phyloP scores from a whole-genome alignment of 2,329 filamentous ascomycete genomes.

The Pseudocercospora vitis region DNA sequence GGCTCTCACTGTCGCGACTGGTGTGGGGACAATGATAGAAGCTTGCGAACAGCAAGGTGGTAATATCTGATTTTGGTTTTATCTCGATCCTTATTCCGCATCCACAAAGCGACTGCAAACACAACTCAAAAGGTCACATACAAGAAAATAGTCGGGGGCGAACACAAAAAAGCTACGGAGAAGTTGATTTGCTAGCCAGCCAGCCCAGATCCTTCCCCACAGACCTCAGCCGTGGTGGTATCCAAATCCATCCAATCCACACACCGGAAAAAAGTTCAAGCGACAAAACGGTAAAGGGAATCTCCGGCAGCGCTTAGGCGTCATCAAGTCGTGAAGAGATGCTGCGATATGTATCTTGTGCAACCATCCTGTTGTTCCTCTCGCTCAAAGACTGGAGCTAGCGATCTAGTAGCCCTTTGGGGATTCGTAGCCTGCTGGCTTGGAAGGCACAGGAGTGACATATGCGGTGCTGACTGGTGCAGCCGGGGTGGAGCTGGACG shows the following conservation, averaged over 20 bases:
- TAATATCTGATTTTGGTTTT: background rate
- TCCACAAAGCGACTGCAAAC: background rate
- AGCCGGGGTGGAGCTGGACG: slow-evolving; percentile 7
- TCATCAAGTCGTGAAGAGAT: slow-evolving; percentile 23
- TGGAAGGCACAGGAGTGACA: slow-evolving; percentile 19
- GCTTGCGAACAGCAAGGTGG: too few relatives aligned
- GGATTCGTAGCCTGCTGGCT: slow-evolving; percentile 15
- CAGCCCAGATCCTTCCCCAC: background rate
- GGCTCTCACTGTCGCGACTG: too few relatives aligned
- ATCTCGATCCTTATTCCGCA: background rate
- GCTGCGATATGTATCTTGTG: slow-evolving; percentile 12
- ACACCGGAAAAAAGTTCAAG: background rate
- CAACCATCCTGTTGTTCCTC: slow-evolving; percentile 8
- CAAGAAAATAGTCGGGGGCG: background rate
- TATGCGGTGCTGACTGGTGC: slow-evolving; percentile 17
- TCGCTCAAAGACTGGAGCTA: background rate
- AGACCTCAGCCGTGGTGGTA: background rate
- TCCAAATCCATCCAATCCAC: too few relatives aligned
- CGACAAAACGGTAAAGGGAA: slow-evolving; percentile 2
- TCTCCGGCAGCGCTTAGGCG: slow-evolving; percentile 10
- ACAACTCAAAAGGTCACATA: slow-evolving; percentile 3
- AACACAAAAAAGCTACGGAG: slow-evolving; percentile 4
- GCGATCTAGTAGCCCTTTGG: slow-evolving; percentile 15
- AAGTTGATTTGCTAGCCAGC: slow-evolving; percentile 3
- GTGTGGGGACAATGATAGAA: too few relatives aligned